These are phyloP conservation scores for Platanthera zijinensis DNA, from an alignment of 106 monocot genomes.

Conservation along the genomic window DNA sequence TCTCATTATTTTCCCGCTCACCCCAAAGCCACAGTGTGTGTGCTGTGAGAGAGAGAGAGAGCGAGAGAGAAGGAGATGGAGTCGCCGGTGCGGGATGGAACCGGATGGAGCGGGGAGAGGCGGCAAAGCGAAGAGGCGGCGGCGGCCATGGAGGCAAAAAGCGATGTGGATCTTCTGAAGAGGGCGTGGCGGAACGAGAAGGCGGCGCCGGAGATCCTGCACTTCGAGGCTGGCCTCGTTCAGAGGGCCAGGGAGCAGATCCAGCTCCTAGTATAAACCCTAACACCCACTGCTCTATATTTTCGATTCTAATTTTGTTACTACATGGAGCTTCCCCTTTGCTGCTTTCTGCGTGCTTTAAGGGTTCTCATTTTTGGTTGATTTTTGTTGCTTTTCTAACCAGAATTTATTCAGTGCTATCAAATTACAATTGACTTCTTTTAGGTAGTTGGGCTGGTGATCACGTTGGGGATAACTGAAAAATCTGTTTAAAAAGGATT, in stretches of 20 bases:
- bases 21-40: too few relatives aligned
- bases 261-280: constrained; percentile 42
- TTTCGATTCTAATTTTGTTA: background rate
- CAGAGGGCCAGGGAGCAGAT: constrained; percentile 71
- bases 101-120: too few relatives aligned
- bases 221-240: constrained; percentile 49
- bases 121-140: background rate
- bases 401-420: background rate
- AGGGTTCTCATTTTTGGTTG: background rate
- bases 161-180: constrained; percentile 85
- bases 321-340: background rate
- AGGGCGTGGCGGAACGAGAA: constrained; percentile 93
- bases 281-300: background rate
- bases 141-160: constrained; percentile 25
- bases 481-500: background rate
- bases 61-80: background rate
- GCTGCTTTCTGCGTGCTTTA: background rate
- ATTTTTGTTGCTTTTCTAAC: background rate
- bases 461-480: background rate
- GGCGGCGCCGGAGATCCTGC: constrained; percentile 81
- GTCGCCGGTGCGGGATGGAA: background rate
- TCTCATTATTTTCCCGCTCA: too few relatives aligned
- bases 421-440: background rate
- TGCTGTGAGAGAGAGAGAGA: background rate
- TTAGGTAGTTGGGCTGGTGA: background rate